Conservation (phyloP, 139 green algal genomes). For the Micractinium conductrix region DNA sequence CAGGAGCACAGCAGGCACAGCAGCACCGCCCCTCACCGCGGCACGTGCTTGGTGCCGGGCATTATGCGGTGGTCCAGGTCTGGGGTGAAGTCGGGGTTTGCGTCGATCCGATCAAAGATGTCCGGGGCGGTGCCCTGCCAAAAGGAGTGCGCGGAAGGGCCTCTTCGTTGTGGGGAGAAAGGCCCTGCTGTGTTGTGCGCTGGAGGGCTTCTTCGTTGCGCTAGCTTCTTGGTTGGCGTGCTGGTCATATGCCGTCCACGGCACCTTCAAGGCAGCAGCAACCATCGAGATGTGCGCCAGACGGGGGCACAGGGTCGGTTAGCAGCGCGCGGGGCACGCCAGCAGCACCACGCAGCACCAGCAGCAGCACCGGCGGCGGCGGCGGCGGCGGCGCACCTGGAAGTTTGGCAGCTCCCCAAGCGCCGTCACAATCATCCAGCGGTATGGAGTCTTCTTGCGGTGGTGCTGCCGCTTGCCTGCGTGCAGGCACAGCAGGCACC, state of each 20-base stretch:
- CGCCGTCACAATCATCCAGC: slow-evolving; percentile 52
- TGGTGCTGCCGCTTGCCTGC: slow-evolving; percentile 47
- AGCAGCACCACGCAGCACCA: too few species aligned
- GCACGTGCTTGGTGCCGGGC: slow-evolving; percentile 51
- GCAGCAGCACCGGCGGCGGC: too few species aligned
- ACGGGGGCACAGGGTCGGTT: too few species aligned
- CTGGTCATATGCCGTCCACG: too few species aligned
- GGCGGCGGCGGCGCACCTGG: not conserved
- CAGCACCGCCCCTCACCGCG: slow-evolving; percentile 15
- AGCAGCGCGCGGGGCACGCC: too few species aligned
- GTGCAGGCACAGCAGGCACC: too few species aligned
- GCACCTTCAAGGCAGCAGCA: too few species aligned
- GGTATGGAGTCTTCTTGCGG: slow-evolving; percentile 43
- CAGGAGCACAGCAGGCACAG: not conserved
- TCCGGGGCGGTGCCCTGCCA: slow-evolving; percentile 20
- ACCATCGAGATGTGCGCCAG: too few species aligned
- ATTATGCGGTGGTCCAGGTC: slow-evolving; percentile 51
- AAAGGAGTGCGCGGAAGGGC: not conserved
- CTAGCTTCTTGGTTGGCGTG: too few species aligned
- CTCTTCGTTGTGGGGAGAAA: too few species aligned
- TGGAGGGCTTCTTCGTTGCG: too few species aligned
- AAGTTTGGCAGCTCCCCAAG: slow-evolving; percentile 21
- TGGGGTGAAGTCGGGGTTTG: not conserved
- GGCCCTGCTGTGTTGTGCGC: too few species aligned
- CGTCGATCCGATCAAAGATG: slow-evolving; percentile 37